Conservation (phyloP, 129 eudicot species). For the Lonicera japonica region DNA sequence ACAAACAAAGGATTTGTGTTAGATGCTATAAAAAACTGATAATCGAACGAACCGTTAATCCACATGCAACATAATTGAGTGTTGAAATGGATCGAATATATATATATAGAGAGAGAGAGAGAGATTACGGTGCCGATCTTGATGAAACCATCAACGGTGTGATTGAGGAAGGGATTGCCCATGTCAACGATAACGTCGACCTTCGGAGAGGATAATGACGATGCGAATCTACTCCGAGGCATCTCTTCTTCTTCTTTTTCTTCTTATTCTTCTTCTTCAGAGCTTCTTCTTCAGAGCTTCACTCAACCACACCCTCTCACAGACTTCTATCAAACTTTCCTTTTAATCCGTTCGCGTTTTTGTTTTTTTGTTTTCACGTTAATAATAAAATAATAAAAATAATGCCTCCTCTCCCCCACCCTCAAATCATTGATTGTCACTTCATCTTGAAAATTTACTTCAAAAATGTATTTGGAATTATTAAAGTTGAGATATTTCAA, state of each 20-base stretch:
- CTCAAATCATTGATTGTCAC: too few species aligned
- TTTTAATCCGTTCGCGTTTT: too few species aligned
- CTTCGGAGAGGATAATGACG: constrained; percentile 51
- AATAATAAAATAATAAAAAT: too few species aligned
- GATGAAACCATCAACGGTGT: constrained; percentile 73
- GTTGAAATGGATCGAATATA: neutral
- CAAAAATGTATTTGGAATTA: too few species aligned
- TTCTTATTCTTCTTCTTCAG: neutral
- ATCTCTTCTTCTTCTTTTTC: constrained; percentile 14
- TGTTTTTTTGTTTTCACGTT: too few species aligned
- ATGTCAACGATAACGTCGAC: constrained; percentile 53
- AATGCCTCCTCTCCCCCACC: too few species aligned
- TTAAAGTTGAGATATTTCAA: too few species aligned
- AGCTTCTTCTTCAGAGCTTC: neutral
- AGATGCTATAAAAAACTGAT: too few species aligned
- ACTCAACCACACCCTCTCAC: neutral
- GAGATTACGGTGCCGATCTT: constrained; percentile 93
- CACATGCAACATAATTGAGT: neutral
- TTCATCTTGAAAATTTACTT: too few species aligned
- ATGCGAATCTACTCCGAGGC: constrained; percentile 44
- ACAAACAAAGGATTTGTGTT: too few species aligned
- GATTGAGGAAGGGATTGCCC: constrained; percentile 70
- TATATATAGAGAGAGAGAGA: neutral
- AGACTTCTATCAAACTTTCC: neutral
- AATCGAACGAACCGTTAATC: neutral